Evolutionary conservation across 495 filamentous ascomycete species (phyloP), one percentile per base, ranked within the genome.

Genomic region (Staphylotrichum longicolle): DNA sequence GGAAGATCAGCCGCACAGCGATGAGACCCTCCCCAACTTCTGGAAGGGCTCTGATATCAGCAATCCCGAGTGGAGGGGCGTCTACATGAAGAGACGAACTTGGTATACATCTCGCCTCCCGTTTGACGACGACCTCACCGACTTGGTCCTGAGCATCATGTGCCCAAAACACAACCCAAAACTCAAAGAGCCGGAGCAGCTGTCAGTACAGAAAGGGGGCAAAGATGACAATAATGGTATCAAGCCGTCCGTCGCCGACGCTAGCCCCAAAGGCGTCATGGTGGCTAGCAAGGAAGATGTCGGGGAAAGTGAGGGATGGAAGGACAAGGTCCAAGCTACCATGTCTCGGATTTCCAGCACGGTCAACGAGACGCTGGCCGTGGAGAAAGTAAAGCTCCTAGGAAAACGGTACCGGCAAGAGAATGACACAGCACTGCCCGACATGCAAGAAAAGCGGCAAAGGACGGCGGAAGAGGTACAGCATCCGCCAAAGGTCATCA

Each of bases 51-150:
- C 52, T 11, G 45, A 44, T 1, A 0, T 61, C 14, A 11, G 49
- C 40, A 5, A 55, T 10, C 42, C 44, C 9, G 9, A 12, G 2
- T 61, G 59, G 59, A 52, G 4, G n/a, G 6, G 0, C 2, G 5
- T 9, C 12, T 49, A 55, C 32, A 55, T 54, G 52, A 14, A 55
- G 9, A 41, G 27, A 4, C 20, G 7, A 11, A 27, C 20, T 27
- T 6, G 4, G 39, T 33, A 15, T 6, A 11, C 5, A 12, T 41
- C 7, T 10, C 51, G 41, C 8, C 45, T 55, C 10, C 59, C 59
- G 0, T 61, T 61, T 20, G 10, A n/a, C 5, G 59, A 61, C n/a
- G 59, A 61, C 3, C 52, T 61, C 9, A 61, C 51, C 4, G 59
- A 61, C 35, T n/a, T 61, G 50, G 53, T 61, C 3, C 3, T 55